Evolutionary conservation across 2,329 filamentous ascomycete species (phyloP), one percentile per base, ranked within the genome.

Genomic region (Colletotrichum sansevieriae): DNA sequence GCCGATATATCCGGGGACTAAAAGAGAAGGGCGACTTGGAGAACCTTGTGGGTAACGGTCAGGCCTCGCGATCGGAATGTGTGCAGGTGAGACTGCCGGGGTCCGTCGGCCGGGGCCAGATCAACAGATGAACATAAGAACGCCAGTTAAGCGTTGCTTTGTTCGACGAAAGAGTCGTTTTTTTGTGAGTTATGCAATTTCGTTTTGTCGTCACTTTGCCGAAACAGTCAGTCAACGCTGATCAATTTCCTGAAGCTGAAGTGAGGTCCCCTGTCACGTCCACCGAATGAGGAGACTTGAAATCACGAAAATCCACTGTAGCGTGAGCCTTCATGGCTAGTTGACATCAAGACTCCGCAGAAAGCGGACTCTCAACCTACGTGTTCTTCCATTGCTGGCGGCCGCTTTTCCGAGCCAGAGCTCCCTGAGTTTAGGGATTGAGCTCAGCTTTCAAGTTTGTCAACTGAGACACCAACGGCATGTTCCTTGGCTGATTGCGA

Each of bases 181-280:
- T 52, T 35, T 35, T 35, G 49, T 33, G 49, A 52, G 49, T 52
- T 35, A 25, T 52, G 29, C 49, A 52, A 52, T 52, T 52, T 52
- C 49, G 1, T n/a, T 33, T 25, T 52, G 10, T 20, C 49, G 29
- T 52, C 29, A 33, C 49, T 52, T 52, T 25, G 25, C 49, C 29
- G 25, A 35, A 35, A 33, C n/a, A 15, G 49, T 52, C 49, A 12
- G n/a, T 11, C 49, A n/a, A 22, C 29, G 49, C 49, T 35, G 49
- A 52, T 52, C 49, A 52, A 15, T 52, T 52, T 52, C 49, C 49
- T 35, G 22, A 35, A 6, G 49, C 3, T 52, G 49, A 52, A 25
- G 49, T 25, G 4, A 25, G 25, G 11, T 29, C 29, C 49, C 13
- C 49, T 35, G 49, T 2, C 11, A 11, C 37, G 49, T n/a, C 49